Conservation (phyloP, 163 green algal species). For the Prototheca wickerhamii region DNA sequence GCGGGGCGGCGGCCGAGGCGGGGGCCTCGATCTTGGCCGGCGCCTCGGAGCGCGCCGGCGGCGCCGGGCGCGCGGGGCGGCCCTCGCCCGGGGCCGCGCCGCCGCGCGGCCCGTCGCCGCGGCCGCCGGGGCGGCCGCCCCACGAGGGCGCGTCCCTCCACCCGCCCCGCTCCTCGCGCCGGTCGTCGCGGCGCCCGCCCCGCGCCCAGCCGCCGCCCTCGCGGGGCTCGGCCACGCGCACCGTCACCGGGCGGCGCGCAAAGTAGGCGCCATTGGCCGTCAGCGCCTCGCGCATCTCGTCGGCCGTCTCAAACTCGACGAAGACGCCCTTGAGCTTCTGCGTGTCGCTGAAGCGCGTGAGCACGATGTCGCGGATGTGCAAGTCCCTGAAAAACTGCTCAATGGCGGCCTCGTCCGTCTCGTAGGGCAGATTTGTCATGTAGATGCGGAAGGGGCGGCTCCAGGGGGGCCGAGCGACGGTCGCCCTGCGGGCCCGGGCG, state of each 20-base stretch:
- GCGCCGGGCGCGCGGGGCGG: conserved; percentile 7
- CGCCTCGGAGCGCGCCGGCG: conserved; percentile 5
- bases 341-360: conserved; percentile 27
- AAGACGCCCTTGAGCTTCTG: conserved; percentile 25
- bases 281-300: neutral
- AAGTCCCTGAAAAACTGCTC: conserved; percentile 19
- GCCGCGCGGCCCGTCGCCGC: neutral
- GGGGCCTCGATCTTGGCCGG: neutral
- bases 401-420: conserved; percentile 19
- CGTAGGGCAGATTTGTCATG: conserved; percentile 27
- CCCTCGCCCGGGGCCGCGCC: neutral
- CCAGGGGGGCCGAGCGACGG: neutral
- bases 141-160: neutral
- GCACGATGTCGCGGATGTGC: conserved; percentile 23
- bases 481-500: neutral
- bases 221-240: neutral
- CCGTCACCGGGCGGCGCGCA: conserved; percentile 5
- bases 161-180: neutral
- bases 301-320: conserved; percentile 26
- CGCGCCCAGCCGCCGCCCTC: neutral
- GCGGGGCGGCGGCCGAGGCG: neutral
- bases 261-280: conserved; percentile 9
- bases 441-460: conserved; percentile 22
- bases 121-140: neutral
- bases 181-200: neutral